These are phyloP conservation scores for Daldinia bambusicola DNA, from an alignment of 495 filamentous ascomycete species.

Conservation along the genomic window DNA sequence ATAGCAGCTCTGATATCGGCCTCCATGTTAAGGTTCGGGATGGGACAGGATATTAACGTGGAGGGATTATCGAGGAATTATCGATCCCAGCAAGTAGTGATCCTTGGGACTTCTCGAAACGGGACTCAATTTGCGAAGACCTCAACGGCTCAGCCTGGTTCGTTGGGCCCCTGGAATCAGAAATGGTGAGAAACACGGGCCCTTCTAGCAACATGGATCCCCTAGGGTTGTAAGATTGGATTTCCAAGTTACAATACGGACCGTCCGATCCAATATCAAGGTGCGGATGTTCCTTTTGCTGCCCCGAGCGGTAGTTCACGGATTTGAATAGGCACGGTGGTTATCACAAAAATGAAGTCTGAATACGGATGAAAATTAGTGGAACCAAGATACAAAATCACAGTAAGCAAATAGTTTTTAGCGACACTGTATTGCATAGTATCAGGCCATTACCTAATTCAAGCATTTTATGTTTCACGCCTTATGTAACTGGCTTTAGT, in stretches of 20 bases:
- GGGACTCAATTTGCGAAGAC: constrained; percentile 36
- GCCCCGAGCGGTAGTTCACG: constrained; percentile 7
- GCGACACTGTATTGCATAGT: neutral
- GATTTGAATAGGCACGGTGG: constrained; percentile 14
- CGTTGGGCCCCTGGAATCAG: constrained; percentile 17
- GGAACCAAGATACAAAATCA: constrained; percentile 7
- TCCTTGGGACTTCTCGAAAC: constrained; percentile 27
- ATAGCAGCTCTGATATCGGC: constrained; percentile 87
- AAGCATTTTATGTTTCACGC: neutral
- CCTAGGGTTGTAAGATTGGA: constrained; percentile 29
- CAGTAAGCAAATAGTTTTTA: constrained; percentile 4
- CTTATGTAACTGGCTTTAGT: neutral
- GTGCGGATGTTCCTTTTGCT: constrained; percentile 7
- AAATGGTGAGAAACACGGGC: constrained; percentile 12
- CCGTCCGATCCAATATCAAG: constrained; percentile 10
- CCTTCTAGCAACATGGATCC: constrained; percentile 27
- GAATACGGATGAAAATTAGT: constrained; percentile 33
- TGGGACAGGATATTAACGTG: constrained; percentile 4
- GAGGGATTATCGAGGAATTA: constrained; percentile 10
- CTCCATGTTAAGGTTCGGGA: constrained; percentile 71
- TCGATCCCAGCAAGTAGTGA: neutral
- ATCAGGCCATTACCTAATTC: neutral
- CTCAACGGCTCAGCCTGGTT: constrained; percentile 14
- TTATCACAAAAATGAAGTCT: constrained; percentile 36
- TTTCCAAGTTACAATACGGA: constrained; percentile 20